A percentile compares a stretch with the other conserved stretches of the same genome.
These are phyloP conservation scores for Schizonepeta tenuifolia DNA, from an alignment of 257 asterid genomes.

Conservation along the genomic window DNA sequence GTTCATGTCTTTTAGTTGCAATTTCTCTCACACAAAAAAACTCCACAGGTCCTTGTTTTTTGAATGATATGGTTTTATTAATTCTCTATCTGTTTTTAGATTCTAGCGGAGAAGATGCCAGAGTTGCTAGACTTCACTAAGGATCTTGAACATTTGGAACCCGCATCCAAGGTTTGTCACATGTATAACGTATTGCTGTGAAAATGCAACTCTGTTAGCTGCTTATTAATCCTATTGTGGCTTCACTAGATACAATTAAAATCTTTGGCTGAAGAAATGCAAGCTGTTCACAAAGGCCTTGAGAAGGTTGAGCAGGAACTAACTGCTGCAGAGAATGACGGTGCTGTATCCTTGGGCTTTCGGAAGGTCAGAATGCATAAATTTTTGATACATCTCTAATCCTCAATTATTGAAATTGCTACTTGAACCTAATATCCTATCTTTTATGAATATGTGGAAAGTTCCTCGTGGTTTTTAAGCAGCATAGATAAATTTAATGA, in stretches of 20 bases:
- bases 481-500: constrained; percentile 9
- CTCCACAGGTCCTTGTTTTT: constrained; percentile 5
- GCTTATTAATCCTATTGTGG: constrained; percentile 38
- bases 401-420: constrained; percentile 16
- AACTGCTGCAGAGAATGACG: constrained; percentile 82
- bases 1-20: neutral
- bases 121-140: constrained; percentile 88
- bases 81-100: constrained; percentile 45
- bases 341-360: constrained; percentile 84
- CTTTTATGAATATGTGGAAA: constrained; percentile 9
- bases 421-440: neutral
- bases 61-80: constrained; percentile 3
- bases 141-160: constrained; percentile 91
- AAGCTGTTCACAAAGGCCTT: constrained; percentile 97
- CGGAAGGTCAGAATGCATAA: constrained; percentile 64
- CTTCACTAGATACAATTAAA: constrained; percentile 79
- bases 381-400: constrained; percentile 13
- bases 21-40: constrained; percentile 2
- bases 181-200: constrained; percentile 17
- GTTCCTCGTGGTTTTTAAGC: neutral
- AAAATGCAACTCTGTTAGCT: constrained; percentile 23
- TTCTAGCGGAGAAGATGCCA: constrained; percentile 87
- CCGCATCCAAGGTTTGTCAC: constrained; percentile 83
- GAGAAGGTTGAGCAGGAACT: constrained; percentile 98
- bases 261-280: constrained; percentile 99